Evolutionary conservation across 108 stramenopile species (phyloP).

Genomic region (Pseudonitzschia pungens): DNA sequence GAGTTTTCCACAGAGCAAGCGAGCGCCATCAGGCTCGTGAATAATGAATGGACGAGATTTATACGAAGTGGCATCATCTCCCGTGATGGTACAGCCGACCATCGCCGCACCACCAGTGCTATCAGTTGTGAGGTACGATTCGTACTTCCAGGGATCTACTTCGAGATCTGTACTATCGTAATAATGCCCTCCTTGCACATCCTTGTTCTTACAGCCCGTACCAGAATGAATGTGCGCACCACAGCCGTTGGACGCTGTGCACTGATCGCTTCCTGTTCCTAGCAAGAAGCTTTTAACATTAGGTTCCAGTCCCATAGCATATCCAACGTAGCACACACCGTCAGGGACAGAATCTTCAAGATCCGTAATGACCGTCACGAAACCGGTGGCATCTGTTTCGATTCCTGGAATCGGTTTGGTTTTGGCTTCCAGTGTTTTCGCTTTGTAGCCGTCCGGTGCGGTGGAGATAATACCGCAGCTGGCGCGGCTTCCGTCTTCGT

Average conservation of each 20-base stretch:
- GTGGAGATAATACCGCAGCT: constrained; percentile 27
- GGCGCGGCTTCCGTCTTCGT: constrained; percentile 29
- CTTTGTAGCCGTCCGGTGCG: not conserved
- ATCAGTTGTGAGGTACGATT: constrained; percentile 21
- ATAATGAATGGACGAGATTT: constrained; percentile 28
- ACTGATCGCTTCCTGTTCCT: constrained; percentile 1
- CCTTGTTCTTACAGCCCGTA: constrained; percentile 26
- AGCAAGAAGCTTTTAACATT: not conserved
- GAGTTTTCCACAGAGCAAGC: constrained; percentile 33
- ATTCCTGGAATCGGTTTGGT: not conserved
- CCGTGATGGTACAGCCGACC: constrained; percentile 22
- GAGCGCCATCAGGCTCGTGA: constrained; percentile 29
- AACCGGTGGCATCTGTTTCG: not conserved
- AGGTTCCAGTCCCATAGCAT: constrained; percentile 11
- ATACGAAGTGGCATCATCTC: not conserved
- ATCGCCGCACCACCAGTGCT: constrained; percentile 14
- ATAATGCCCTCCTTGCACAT: constrained; percentile 35
- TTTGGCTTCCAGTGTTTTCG: not conserved
- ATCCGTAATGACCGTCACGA: not conserved
- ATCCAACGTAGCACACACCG: constrained; percentile 18
- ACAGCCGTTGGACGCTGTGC: constrained; percentile 30
- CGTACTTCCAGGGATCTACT: constrained; percentile 25
- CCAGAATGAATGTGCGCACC: constrained; percentile 41
- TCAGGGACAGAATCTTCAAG: not conserved
- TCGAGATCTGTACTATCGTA: constrained; percentile 8